Percentiles rank a stretch among this genome's conserved stretches.
phyloP scores from a whole-genome alignment of 148 eudicot species.

The Diospyros kaki region DNA sequence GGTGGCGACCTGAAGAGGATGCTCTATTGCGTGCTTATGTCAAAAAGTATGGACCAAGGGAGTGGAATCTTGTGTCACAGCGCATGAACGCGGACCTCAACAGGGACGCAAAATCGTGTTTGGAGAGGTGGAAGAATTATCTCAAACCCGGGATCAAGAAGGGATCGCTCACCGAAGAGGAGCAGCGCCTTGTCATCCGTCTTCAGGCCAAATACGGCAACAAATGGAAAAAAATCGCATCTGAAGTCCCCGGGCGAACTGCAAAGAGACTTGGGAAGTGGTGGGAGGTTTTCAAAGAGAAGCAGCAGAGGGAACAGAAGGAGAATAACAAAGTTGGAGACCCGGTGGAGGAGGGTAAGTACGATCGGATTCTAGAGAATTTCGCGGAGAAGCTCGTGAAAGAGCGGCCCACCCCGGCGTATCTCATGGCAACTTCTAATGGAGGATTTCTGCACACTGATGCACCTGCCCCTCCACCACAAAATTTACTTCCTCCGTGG shows the following conservation, averaged over 20 bases:
- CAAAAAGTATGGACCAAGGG: slow-evolving; percentile 52
- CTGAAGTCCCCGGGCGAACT: slow-evolving; percentile 67
- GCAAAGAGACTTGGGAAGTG: slow-evolving; percentile 68
- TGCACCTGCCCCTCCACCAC: slow-evolving; percentile 26
- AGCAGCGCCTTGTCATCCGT: slow-evolving; percentile 50
- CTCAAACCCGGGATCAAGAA: slow-evolving; percentile 62
- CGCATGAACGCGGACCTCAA: slow-evolving; percentile 49
- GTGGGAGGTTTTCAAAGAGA: slow-evolving; percentile 91
- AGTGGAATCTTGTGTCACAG: slow-evolving; percentile 61
- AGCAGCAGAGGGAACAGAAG: slow-evolving; percentile 54
- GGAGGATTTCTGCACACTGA: slow-evolving; percentile 43
- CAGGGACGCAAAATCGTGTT: slow-evolving; percentile 56
- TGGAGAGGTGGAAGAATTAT: slow-evolving; percentile 66
- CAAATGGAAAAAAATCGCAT: slow-evolving; percentile 64
- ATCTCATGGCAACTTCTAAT: slow-evolving; percentile 47
- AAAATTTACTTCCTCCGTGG: slow-evolving; percentile 62
- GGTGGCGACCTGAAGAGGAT: slow-evolving; percentile 68
- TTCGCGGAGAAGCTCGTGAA: slow-evolving; percentile 73
- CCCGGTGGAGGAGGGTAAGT: slow-evolving; percentile 54
- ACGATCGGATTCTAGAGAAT: slow-evolving; percentile 60
- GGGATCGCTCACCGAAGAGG: slow-evolving; percentile 54
- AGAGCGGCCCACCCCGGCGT: slow-evolving; percentile 25
- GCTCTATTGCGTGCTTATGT: slow-evolving; percentile 45
- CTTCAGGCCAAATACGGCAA: slow-evolving; percentile 62
- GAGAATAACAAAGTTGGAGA: slow-evolving; percentile 37